Evolutionary conservation across 2,329 filamentous ascomycete genomes (phyloP).

Genomic region (Ilyonectria robusta): DNA sequence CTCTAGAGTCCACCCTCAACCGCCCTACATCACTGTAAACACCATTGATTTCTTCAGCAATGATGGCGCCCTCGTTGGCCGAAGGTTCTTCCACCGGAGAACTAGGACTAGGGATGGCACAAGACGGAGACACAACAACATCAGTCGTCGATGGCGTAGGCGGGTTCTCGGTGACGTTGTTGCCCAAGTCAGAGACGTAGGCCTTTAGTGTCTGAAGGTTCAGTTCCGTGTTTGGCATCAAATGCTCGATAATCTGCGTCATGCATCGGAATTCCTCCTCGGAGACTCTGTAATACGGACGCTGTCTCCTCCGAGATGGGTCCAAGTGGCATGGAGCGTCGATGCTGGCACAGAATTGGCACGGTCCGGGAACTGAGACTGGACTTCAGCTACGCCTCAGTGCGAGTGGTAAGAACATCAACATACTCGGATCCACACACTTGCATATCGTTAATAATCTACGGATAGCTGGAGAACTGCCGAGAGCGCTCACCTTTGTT

Average conservation of each 20-base stretch:
- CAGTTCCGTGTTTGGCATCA: conserved; percentile 23
- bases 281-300: conserved; percentile 26
- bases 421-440: conserved; percentile 29
- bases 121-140: background rate
- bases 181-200: conserved; percentile 6
- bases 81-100: background rate
- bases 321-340: conserved; percentile 25
- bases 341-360: conserved; percentile 29
- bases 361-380: conserved; percentile 24
- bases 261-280: conserved; percentile 31
- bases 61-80: background rate
- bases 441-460: conserved; percentile 4
- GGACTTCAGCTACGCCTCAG: background rate
- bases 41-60: conserved; percentile 16
- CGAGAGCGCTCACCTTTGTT: conserved; percentile 18
- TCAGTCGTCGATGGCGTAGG: conserved; percentile 16
- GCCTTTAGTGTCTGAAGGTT: conserved; percentile 24
- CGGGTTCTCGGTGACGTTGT: background rate
- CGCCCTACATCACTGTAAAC: conserved; percentile 20
- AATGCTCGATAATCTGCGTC: conserved; percentile 30
- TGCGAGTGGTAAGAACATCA: conserved; percentile 1
- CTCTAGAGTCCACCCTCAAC: conserved; percentile 21
- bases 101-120: background rate
- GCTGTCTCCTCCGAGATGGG: conserved; percentile 25
- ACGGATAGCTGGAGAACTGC: too few species aligned